These are phyloP conservation scores for Paraconiothyrium sp. DNA, from an alignment of 2,329 filamentous ascomycete species.

Conservation along the genomic window DNA sequence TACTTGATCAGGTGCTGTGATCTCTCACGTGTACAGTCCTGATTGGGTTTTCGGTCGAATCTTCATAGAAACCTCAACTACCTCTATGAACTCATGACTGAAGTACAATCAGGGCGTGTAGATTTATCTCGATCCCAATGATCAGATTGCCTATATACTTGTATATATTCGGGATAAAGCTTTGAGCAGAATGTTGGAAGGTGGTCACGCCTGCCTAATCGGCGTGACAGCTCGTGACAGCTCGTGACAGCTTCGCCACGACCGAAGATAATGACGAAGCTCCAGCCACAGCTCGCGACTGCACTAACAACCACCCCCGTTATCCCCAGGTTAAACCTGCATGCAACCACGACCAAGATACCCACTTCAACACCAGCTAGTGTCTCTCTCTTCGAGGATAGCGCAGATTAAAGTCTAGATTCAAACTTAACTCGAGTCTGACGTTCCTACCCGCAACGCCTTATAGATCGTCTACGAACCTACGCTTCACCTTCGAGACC, in stretches of 20 bases:
- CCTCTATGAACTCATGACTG: no score
- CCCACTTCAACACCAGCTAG: background rate
- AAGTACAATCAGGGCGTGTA: no score
- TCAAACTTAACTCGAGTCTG: background rate
- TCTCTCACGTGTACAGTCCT: no score
- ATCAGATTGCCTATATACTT: no score
- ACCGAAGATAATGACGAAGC: slow-evolving; percentile 7
- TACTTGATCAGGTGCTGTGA: no score
- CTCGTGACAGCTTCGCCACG: slow-evolving; percentile 3
- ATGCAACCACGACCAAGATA: background rate
- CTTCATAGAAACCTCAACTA: no score
- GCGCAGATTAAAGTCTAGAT: background rate
- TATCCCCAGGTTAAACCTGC: background rate
- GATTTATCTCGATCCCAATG: no score
- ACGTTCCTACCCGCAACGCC: background rate
- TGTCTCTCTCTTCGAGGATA: background rate
- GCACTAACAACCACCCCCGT: background rate
- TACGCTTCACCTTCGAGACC: slow-evolving; percentile 22
- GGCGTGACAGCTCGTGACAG: slow-evolving; percentile 3
- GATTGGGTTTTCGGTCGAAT: no score
- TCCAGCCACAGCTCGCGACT: slow-evolving; percentile 1
- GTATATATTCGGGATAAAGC: no score
- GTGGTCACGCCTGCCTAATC: background rate
- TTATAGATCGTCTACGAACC: background rate
- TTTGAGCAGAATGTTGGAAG: background rate